Base-by-base conservation (phyloP, 2,329 filamentous ascomycete species). In the Graphium sp. region DNA sequence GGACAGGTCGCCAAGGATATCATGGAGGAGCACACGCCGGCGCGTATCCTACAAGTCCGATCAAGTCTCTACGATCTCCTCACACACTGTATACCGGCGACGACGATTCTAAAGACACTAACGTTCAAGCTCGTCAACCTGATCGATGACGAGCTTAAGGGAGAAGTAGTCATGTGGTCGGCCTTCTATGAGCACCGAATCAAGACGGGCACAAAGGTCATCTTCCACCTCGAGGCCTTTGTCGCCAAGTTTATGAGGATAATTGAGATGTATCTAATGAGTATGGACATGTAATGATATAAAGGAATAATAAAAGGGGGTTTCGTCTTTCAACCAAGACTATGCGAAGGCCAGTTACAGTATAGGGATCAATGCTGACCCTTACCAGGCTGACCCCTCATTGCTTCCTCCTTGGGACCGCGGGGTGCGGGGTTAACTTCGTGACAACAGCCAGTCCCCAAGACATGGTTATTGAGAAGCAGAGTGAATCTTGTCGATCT, bases 191-290 rank as follows among this genome's bases (percentile, higher is more conserved):
- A 98, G 53, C 89, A 98, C 51, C 70, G 89, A 35, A 81, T 95
- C 53, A 81, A 81, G 48, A 78, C 78, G 41, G 89, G 89, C 29
- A 84, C 68, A 34, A 98, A 98, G 63, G 80, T 92, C 33, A 95
- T 98, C 37, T 98, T 98, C 53, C 91, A 98, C 46, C 60, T 98
- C 4, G 91, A 98, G 54, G 89, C 89, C 4, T 98, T 98, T 53
- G 89, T 98, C 33, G 87, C 87, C 33, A 95, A 94, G 58, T 93
- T 95, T 49, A 95, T 98, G 87, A 72, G 87, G 41, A 72, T 95
- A 40, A 69, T 87, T 37, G 89, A 98, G 59, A 87, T 84, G 73
- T 91, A 73, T 46, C 53, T 76, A 32, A 87, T 92, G 80, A 81
- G 75, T 37, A 85, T 89, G 74, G 80, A 84, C 31, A 58, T 72